Base-by-base conservation (phyloP, 2,329 filamentous ascomycete species). In the Ceratocystis diversiconidia region DNA sequence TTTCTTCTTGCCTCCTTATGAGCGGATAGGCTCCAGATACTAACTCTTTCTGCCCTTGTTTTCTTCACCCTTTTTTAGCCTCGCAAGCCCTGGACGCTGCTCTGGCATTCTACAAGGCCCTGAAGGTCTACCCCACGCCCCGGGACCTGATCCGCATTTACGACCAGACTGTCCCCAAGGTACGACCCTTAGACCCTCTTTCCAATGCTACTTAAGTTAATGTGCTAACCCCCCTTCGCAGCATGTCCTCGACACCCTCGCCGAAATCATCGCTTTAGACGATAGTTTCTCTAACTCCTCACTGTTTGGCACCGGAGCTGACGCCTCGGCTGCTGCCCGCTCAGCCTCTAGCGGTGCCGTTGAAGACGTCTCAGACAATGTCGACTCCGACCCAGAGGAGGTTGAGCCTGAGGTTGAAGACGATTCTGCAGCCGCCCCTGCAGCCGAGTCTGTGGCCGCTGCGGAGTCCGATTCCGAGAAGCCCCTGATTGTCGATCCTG, bases 161-260 rank as follows among this genome's bases (percentile, higher is more conserved):
- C 78, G 94, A 99, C 77, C 96, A 95, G 84, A 97, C 94, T 41
- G 92, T 97, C 59, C 88, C 92, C 71, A 96, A 96, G 88, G 92
- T 90, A 71, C 68, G 72, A 61, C 43, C 57, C n/a, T 17, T 32
- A 28, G 25, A 10, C 41, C 1, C 17, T 30, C 15, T 57, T 3
- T 44, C 28, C 19, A 50, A 32, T 25, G 2, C 61, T 15, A 17
- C 32, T 7, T 25, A 12, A 19, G 7, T 12, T 22, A 44, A 46
- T 25, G 28, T n/a, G 28, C 41, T 44, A 32, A 55, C 55, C 32
- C 17, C 15, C 43, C 10, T 5, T 25, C 6, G 19, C 70, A 94
- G 88, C 86, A 92, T 69, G 89, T 97, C 72, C 86, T 99, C 71
- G 92, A 99, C 76, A 87, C 97, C 72, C 85, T 99, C 69, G 94